A percentile compares a stretch with the other conserved stretches of the same genome.
phyloP scores from a whole-genome alignment of 169 alveolate genomes.

The Plasmodium relictum region DNA sequence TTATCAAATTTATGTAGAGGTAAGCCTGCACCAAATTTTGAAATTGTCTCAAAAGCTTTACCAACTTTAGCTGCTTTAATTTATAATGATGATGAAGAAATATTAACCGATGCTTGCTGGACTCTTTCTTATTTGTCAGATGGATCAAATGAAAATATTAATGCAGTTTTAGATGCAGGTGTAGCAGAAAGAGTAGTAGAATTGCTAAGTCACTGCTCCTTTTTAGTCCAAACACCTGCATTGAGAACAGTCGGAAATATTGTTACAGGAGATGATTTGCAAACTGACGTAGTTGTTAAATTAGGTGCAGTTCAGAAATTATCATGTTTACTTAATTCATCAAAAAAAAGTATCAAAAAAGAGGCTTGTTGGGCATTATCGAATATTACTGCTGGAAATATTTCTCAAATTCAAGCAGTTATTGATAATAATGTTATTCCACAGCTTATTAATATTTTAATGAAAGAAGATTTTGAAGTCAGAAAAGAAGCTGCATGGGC shows the following conservation, averaged over 20 bases:
- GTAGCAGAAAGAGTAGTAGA: constrained; percentile 95
- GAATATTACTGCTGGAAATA: constrained; percentile 96
- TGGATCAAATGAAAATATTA: constrained; percentile 93
- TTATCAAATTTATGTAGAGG: constrained; percentile 96
- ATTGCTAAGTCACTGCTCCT: constrained; percentile 89
- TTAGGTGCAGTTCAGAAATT: constrained; percentile 93
- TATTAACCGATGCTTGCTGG: constrained; percentile 95
- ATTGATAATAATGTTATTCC: constrained; percentile 89
- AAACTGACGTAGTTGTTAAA: constrained; percentile 94
- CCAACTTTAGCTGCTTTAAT: constrained; percentile 92
- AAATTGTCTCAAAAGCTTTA: constrained; percentile 88
- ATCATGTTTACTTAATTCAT: constrained; percentile 88
- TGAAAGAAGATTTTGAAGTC: constrained; percentile 94
- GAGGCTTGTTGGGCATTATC: constrained; percentile 99
- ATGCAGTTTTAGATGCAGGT: constrained; percentile 91
- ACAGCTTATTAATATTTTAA: constrained; percentile 88
- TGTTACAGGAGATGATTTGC: constrained; percentile 97
- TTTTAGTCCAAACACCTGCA: constrained; percentile 96
- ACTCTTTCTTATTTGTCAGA: constrained; percentile 95
- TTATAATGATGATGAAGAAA: constrained; percentile 90
- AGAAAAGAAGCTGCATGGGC: constrained; percentile 99
- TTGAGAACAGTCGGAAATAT: constrained; percentile 97
- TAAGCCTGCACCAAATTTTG: constrained; percentile 93
- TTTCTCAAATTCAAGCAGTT: constrained; percentile 93
- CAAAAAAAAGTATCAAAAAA: constrained; percentile 94